Percentiles rank a stretch among this genome's conserved stretches.
These are phyloP conservation scores for Boletellus ananas DNA, from an alignment of 768 basidiomycete species.

Conservation along the genomic window DNA sequence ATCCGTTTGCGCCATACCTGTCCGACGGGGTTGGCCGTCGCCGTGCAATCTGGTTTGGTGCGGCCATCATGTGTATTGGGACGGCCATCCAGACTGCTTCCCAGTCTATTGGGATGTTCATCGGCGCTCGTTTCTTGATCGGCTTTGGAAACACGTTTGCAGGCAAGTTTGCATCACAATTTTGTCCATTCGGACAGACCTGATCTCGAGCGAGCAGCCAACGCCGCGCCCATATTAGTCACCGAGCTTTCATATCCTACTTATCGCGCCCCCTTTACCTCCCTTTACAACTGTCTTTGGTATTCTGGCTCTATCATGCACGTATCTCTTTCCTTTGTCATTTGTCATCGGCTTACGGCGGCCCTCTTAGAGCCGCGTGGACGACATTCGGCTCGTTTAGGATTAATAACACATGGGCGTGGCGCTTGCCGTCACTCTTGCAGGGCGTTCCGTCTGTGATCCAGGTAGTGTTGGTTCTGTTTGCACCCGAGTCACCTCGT, in stretches of 20 bases:
- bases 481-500: slow-evolving; percentile 80
- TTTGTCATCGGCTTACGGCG: background rate
- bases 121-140: slow-evolving; percentile 74
- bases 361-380: slow-evolving; percentile 62
- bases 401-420: slow-evolving; percentile 65
- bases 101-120: slow-evolving; percentile 74
- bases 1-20: slow-evolving; percentile 67
- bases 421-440: slow-evolving; percentile 76
- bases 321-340: slow-evolving; percentile 21
- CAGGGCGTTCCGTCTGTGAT: slow-evolving; percentile 68
- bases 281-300: slow-evolving; percentile 81
- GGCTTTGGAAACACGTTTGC: slow-evolving; percentile 76
- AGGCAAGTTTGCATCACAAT: slow-evolving; percentile 29
- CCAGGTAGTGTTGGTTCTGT: slow-evolving; percentile 63
- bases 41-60: slow-evolving; percentile 61
- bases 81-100: slow-evolving; percentile 67
- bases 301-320: slow-evolving; percentile 77
- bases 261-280: slow-evolving; percentile 75
- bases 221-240: slow-evolving; percentile 77
- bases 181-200: no score
- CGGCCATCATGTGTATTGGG: slow-evolving; percentile 62
- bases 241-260: slow-evolving; percentile 80
- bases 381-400: slow-evolving; percentile 74
- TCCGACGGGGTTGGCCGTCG: slow-evolving; percentile 72
- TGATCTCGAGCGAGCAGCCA: slow-evolving; percentile 32